phyloP scores from a whole-genome alignment of 179 eudicot genomes.

The Camellia oleifera region DNA sequence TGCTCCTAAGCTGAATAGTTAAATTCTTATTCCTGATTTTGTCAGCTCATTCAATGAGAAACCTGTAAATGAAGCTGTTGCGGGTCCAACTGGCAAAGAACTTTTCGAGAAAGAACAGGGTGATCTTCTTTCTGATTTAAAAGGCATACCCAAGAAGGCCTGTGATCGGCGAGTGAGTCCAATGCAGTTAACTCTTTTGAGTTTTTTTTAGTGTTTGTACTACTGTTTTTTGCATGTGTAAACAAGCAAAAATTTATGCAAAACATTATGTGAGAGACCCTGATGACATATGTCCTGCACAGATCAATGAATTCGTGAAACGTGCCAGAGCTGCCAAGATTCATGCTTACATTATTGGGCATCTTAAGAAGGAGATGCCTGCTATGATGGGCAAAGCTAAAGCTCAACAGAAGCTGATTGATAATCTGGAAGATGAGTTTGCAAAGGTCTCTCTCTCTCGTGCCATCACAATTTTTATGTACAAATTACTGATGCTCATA shows the following conservation, averaged over 20 bases:
- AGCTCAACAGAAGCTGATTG: slow-evolving; percentile 76
- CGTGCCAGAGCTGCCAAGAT: slow-evolving; percentile 95
- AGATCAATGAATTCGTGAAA: slow-evolving; percentile 97
- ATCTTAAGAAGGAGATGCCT: slow-evolving; percentile 96
- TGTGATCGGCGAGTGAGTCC: slow-evolving; percentile 89
- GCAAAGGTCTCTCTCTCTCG: slow-evolving; percentile 49
- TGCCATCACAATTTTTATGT: neutral
- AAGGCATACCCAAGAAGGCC: slow-evolving; percentile 95
- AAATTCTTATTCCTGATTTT: neutral
- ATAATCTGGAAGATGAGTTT: slow-evolving; percentile 76
- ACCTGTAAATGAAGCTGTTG: slow-evolving; percentile 57
- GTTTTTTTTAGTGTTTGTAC: neutral
- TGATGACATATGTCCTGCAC: slow-evolving; percentile 27
- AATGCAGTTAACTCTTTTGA: neutral
- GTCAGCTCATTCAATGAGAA: slow-evolving; percentile 85
- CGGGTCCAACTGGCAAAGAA: slow-evolving; percentile 84
- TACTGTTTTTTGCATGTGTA: neutral
- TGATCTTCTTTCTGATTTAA: slow-evolving; percentile 82
- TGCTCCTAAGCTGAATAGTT: neutral
- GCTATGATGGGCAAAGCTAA: slow-evolving; percentile 93
- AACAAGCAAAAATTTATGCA: neutral
- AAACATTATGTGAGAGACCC: no score
- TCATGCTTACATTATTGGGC: slow-evolving; percentile 85
- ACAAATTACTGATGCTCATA: neutral
- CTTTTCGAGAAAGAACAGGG: slow-evolving; percentile 94